Percentiles rank a stretch among this genome's conserved stretches.
These are phyloP conservation scores for Claviceps capensis DNA, from an alignment of 2,329 filamentous ascomycete genomes.

Conservation along the genomic window DNA sequence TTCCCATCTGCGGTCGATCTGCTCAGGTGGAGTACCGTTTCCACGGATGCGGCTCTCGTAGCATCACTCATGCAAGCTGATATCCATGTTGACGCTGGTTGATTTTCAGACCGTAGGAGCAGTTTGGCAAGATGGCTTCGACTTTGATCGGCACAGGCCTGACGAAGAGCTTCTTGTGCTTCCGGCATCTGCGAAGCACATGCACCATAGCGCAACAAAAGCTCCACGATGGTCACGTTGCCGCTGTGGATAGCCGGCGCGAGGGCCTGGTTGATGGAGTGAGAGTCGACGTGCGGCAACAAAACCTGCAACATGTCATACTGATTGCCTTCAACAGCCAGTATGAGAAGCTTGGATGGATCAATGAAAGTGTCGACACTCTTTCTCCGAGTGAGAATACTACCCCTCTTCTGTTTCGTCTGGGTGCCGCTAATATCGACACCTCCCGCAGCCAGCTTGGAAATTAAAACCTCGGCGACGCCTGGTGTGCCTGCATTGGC, in stretches of 20 bases:
- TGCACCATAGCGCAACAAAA: slow-evolving; percentile 38
- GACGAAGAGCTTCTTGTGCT: slow-evolving; percentile 39
- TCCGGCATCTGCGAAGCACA: slow-evolving; percentile 32
- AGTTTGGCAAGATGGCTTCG: slow-evolving; percentile 32
- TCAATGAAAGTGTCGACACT: slow-evolving; percentile 35
- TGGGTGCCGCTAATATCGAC: slow-evolving; percentile 35
- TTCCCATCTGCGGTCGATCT: slow-evolving; percentile 40
- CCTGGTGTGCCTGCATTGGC: slow-evolving; percentile 35
- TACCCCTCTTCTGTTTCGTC: slow-evolving; percentile 28
- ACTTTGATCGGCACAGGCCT: slow-evolving; percentile 32
- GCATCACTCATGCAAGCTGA: slow-evolving; percentile 41
- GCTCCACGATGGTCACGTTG: slow-evolving; percentile 29
- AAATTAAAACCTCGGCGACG: slow-evolving; percentile 41
- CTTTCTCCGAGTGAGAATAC: slow-evolving; percentile 32
- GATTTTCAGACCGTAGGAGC: slow-evolving; percentile 34
- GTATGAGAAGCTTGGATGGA: slow-evolving; percentile 35
- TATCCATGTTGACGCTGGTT: slow-evolving; percentile 27
- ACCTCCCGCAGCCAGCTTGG: slow-evolving; percentile 33
- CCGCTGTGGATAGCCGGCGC: slow-evolving; percentile 32
- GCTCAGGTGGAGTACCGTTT: slow-evolving; percentile 36
- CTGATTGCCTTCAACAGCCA: slow-evolving; percentile 36
- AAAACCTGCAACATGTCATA: slow-evolving; percentile 40
- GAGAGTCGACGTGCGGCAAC: slow-evolving; percentile 36
- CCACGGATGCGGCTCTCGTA: slow-evolving; percentile 32
- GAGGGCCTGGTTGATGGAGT: slow-evolving; percentile 35